Evolutionary conservation across 2,329 filamentous ascomycete species (phyloP).

Genomic region (Meredithiella fracta): DNA sequence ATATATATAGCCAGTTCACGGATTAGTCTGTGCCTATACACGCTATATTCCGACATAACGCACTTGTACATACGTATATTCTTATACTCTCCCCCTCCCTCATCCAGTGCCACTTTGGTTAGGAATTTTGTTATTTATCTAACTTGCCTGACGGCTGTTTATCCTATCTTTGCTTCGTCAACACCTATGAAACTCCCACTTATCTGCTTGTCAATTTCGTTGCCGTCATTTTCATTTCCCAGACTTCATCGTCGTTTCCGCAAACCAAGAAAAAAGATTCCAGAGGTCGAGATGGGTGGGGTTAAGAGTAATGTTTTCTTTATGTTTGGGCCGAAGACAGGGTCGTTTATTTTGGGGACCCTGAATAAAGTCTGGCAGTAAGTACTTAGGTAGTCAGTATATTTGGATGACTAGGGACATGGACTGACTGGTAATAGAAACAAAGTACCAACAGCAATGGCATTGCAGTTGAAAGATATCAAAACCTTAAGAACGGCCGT

Average conservation of each 20-base stretch:
- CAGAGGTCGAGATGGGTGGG: slow-evolving; percentile 1
- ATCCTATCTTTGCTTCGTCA: neutral
- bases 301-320: slow-evolving; percentile 6
- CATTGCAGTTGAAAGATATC: slow-evolving; percentile 8
- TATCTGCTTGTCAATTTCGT: neutral
- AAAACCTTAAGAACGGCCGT: slow-evolving; percentile 7
- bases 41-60: too few relatives aligned
- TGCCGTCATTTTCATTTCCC: neutral
- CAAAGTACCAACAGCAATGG: slow-evolving; percentile 9
- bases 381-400: neutral
- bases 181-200: neutral
- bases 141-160: too few relatives aligned
- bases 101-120: too few relatives aligned
- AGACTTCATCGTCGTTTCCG: neutral
- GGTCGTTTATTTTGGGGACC: slow-evolving; percentile 9
- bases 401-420: neutral
- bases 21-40: neutral
- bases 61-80: too few relatives aligned
- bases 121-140: too few relatives aligned
- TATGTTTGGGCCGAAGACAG: slow-evolving; percentile 8
- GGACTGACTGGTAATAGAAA: neutral
- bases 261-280: neutral
- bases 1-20: neutral
- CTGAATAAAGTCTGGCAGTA: slow-evolving; percentile 8
- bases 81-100: too few relatives aligned